Percentiles rank a stretch among this genome's conserved stretches.
Evolutionary conservation across 441 rosid species (phyloP).

Genomic region (Populus hybrid): DNA sequence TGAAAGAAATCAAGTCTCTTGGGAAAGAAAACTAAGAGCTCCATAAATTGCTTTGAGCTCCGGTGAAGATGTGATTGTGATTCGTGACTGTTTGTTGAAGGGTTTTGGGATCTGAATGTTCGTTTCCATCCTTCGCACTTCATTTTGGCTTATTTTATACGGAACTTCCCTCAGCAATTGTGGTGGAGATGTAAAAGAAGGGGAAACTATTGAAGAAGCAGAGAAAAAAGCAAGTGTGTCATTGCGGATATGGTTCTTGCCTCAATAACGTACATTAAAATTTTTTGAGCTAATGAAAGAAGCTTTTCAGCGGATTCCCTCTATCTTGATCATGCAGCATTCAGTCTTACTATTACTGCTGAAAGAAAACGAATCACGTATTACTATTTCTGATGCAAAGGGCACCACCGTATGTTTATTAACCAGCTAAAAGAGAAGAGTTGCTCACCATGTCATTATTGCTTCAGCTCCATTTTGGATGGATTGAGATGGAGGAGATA

Average conservation of each 20-base stretch:
- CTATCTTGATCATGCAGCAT: neutral
- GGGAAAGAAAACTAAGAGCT: constrained; percentile 82
- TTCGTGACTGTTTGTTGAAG: constrained; percentile 12
- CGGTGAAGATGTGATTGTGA: constrained; percentile 1
- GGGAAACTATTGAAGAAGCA: neutral
- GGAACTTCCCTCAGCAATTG: neutral
- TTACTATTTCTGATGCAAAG: neutral
- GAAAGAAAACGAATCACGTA: no score
- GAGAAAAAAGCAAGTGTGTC: neutral
- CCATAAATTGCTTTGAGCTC: constrained; percentile 60
- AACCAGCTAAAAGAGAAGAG: neutral
- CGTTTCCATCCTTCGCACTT: neutral
- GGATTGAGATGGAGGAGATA: no score
- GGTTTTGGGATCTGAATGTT: constrained; percentile 10
- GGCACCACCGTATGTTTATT: neutral
- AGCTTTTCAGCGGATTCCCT: neutral
- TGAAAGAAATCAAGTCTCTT: constrained; percentile 71
- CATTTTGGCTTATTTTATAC: neutral
- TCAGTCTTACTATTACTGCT: neutral
- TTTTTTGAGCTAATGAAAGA: neutral
- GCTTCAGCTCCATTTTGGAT: neutral
- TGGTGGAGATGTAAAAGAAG: neutral
- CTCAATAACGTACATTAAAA: constrained; percentile 6
- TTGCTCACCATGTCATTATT: neutral
- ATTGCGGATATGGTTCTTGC: neutral